phyloP scores from a whole-genome alignment of 176 grass and related monocot species.

The Miscanthus lutarioriparius region DNA sequence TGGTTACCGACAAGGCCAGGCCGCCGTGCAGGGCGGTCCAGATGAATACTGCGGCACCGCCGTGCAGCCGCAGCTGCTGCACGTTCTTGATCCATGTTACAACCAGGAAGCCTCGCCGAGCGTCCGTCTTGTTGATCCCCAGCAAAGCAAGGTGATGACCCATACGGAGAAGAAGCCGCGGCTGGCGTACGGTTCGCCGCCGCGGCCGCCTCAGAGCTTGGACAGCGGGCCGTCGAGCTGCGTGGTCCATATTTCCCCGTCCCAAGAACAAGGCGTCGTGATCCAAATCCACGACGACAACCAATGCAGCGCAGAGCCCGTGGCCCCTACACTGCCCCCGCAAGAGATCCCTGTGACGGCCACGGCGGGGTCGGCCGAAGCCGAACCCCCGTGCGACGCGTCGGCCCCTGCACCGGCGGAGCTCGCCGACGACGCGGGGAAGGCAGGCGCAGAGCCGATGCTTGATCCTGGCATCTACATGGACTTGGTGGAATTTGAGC shows the following conservation, averaged over 20 bases:
- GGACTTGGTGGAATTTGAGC: neutral
- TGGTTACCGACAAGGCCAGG: neutral
- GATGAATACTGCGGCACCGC: neutral
- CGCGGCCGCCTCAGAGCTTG: neutral
- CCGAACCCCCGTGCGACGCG: too few relatives aligned
- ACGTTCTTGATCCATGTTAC: neutral
- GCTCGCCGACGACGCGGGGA: neutral
- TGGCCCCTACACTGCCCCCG: neutral
- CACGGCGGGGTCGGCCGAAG: neutral
- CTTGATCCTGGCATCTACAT: neutral
- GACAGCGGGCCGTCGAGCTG: neutral
- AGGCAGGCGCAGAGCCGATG: neutral
- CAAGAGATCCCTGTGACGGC: neutral
- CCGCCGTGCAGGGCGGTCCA: neutral
- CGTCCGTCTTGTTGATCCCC: neutral
- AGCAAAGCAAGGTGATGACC: neutral
- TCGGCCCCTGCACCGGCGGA: neutral
- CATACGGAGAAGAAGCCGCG: slow-evolving; percentile 8
- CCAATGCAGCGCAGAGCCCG: neutral
- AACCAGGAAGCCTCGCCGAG: neutral
- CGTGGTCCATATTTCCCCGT: neutral
- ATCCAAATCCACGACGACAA: neutral
- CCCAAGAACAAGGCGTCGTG: neutral
- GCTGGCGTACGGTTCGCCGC: neutral
- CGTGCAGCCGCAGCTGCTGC: neutral